Evolutionary conservation across 129 eudicot species (phyloP), one percentile per base, ranked within the genome.

Genomic region (Artemisia tridentata): DNA sequence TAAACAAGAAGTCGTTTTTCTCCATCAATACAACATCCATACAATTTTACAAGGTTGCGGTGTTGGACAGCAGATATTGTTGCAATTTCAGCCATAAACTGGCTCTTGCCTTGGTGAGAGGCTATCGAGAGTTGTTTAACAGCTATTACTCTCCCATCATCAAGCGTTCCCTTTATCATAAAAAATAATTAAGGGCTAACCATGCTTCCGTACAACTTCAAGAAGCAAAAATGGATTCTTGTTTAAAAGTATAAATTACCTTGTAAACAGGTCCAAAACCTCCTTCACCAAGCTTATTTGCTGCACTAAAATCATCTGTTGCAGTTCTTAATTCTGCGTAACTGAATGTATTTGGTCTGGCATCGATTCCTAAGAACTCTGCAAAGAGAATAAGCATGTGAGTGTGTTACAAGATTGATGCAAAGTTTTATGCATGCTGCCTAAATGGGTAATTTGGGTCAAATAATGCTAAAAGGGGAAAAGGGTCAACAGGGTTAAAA

Each of bases 21-120:
- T 46, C 91, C 91, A 57, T 87, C 95, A 47, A 90, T 87, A 87
- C 97, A 90, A 15, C 91, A 90, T 45, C 97, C 97, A 48, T 87
- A 87, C 53, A 91, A 11, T 68, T 79, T 87, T 41, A 91, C 97
- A 27, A 91, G 95, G 86, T 91, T 87, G 16, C 97, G 89, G 29
- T 91, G 97, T 27, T 91, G 97, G 55, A 87, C 97, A 3, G 89
- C 86, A 13, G 97, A 85, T 83, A 91, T 88, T 14, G 89, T 80
- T 55, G 88, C 91, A 41, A 87, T 91, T 74, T 91, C 97, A 15
- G 97, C 88, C 12, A 91, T 71, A 81, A 91, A 88, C 65, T 87
- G 95, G 54, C 82, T 79, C 78, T 85, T 91, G 14, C 97, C 95
- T 57, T 91, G 97, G 57, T 83, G 84, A 54, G 95, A 91, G 58